phyloP scores from a whole-genome alignment of 305 asterid genomes.

The Petunia hybrid region DNA sequence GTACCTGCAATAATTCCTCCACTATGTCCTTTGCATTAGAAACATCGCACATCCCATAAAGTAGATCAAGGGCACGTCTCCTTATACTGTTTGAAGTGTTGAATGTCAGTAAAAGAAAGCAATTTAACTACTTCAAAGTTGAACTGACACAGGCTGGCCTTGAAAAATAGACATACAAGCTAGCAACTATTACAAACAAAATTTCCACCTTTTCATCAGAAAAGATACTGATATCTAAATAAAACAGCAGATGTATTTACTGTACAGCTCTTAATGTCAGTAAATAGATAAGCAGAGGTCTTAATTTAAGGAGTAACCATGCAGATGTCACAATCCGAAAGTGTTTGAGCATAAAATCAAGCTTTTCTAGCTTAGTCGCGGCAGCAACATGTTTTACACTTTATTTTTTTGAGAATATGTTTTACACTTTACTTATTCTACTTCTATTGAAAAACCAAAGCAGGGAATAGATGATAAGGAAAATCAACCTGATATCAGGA shows the following conservation, averaged over 20 bases:
- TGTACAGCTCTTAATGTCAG: neutral
- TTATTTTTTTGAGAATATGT: too few species aligned
- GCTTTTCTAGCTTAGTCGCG: neutral
- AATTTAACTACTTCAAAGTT: constrained; percentile 6
- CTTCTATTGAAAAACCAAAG: constrained; percentile 16
- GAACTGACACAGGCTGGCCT: neutral
- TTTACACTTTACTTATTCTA: neutral
- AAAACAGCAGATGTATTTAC: neutral
- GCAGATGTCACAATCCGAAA: constrained; percentile 1
- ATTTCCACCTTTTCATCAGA: constrained; percentile 15
- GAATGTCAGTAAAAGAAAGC: constrained; percentile 36
- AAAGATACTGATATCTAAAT: neutral
- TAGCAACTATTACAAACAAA: neutral
- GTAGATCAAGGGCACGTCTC: constrained; percentile 98
- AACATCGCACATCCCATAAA: constrained; percentile 99
- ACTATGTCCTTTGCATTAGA: constrained; percentile 99
- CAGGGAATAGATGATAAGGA: constrained; percentile 36
- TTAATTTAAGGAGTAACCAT: neutral
- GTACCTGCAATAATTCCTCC: constrained; percentile 96
- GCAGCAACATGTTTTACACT: constrained; percentile 24
- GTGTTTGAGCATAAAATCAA: constrained; percentile 2
- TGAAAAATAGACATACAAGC: neutral
- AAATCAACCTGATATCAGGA: constrained; percentile 94
- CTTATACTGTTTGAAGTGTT: constrained; percentile 71
- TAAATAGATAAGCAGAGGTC: neutral